Conservation (phyloP, 31 red algal genomes). For the Endocladia muricata region DNA sequence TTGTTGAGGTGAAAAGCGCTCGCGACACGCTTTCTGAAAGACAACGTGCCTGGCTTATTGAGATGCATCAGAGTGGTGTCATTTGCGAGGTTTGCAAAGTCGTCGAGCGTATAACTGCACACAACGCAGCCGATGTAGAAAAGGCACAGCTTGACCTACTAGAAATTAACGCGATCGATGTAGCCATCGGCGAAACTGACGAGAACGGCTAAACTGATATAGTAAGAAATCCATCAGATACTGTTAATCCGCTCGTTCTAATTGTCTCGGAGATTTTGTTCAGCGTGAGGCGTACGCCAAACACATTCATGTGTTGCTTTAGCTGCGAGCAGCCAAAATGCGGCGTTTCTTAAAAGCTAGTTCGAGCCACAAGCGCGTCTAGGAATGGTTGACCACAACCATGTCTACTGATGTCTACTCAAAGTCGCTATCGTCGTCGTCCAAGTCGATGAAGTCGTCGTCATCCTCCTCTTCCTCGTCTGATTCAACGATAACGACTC, state of each 20-base stretch:
- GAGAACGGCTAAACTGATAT: too few relatives aligned
- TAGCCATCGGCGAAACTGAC: too few relatives aligned
- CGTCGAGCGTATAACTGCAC: slow-evolving; percentile 38
- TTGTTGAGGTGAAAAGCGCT: slow-evolving; percentile 76
- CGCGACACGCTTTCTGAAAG: slow-evolving; percentile 59
- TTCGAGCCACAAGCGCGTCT: too few relatives aligned
- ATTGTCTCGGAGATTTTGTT: too few relatives aligned
- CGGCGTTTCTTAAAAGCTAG: too few relatives aligned
- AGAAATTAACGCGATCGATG: slow-evolving; percentile 21
- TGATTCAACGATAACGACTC: slow-evolving; percentile 41
- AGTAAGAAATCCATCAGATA: too few relatives aligned
- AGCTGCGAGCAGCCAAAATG: too few relatives aligned
- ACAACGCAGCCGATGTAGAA: slow-evolving; percentile 30
- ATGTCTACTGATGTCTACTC: background rate
- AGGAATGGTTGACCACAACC: background rate
- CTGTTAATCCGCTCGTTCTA: too few relatives aligned
- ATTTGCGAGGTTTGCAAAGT: slow-evolving; percentile 68
- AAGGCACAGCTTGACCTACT: slow-evolving; percentile 21
- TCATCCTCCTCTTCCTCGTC: slow-evolving; percentile 24
- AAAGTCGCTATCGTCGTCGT: slow-evolving; percentile 41
- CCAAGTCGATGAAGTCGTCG: background rate
- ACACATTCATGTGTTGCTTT: too few relatives aligned
- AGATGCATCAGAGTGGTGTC: slow-evolving; percentile 27
- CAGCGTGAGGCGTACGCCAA: too few relatives aligned
- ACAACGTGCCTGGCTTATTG: slow-evolving; percentile 70